Evolutionary conservation across 495 filamentous ascomycete genomes (phyloP).

Genomic region (Podospora sp.): DNA sequence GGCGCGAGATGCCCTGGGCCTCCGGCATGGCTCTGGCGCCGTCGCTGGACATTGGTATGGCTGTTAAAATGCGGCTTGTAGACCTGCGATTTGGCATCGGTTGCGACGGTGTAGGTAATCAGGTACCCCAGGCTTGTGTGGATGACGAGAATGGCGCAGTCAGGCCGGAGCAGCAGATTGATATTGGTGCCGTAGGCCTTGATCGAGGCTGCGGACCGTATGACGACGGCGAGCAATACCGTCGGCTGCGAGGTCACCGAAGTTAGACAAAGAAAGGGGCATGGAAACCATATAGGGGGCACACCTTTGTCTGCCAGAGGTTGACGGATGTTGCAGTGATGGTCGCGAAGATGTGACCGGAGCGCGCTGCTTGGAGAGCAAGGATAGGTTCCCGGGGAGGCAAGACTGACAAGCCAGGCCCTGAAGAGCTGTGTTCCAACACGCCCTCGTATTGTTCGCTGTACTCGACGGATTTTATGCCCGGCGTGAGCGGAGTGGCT

Average conservation of each 20-base stretch:
- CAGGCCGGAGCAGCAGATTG: conserved; percentile 83
- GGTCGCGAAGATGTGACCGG: conserved; percentile 84
- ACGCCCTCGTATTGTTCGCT: conserved; percentile 42
- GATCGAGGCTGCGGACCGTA: conserved; percentile 77
- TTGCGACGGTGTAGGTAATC: conserved; percentile 91
- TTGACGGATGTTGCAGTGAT: conserved; percentile 81
- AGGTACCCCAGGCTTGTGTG: conserved; percentile 86
- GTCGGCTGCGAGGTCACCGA: conserved; percentile 66
- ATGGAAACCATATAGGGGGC: conserved; percentile 11
- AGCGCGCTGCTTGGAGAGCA: conserved; percentile 76
- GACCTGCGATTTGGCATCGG: conserved; percentile 76
- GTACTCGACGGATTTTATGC: conserved; percentile 56
- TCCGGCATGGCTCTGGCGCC: conserved; percentile 71
- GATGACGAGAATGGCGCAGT: conserved; percentile 88
- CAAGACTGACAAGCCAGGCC: conserved; percentile 15
- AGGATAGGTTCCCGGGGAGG: conserved; percentile 62
- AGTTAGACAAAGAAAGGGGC: conserved; percentile 21
- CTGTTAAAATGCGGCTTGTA: conserved; percentile 79
- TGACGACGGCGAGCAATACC: conserved; percentile 80
- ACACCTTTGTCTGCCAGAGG: conserved; percentile 94
- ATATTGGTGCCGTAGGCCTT: conserved; percentile 83
- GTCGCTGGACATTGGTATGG: conserved; percentile 64
- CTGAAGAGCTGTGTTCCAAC: conserved; percentile 11
- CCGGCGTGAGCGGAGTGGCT: conserved; percentile 53
- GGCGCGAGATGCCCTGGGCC: conserved; percentile 56